Conservation (phyloP, 768 basidiomycete species). For the Phaeotremella fagi region DNA sequence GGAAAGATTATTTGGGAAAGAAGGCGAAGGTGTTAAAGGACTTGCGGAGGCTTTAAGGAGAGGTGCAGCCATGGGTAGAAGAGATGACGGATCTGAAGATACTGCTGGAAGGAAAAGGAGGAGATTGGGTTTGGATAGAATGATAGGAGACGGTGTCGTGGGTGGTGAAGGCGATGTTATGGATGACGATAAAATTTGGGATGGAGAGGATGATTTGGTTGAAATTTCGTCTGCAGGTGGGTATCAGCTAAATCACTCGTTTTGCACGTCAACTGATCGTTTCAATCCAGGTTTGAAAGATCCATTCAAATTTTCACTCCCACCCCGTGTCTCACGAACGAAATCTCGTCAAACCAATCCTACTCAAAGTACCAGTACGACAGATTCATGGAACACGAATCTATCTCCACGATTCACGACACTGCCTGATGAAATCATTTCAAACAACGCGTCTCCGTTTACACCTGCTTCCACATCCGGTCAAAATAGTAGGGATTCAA, state of each 20-base stretch:
- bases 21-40: slow-evolving; percentile 38
- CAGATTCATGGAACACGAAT: slow-evolving; percentile 12
- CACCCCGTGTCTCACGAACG: slow-evolving; percentile 1
- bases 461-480: slow-evolving; percentile 3
- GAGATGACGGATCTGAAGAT: slow-evolving; percentile 6
- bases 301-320: neutral
- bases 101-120: slow-evolving; percentile 24
- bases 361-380: slow-evolving; percentile 1
- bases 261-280: no score
- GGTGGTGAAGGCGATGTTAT: slow-evolving; percentile 1
- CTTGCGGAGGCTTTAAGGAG: slow-evolving; percentile 39
- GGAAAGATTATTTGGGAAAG: slow-evolving; percentile 72
- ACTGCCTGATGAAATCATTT: slow-evolving; percentile 30
- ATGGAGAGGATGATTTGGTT: slow-evolving; percentile 26
- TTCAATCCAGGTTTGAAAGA: neutral
- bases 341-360: slow-evolving; percentile 1
- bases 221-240: slow-evolving; percentile 32
- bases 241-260: slow-evolving; percentile 1
- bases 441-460: neutral
- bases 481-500: neutral
- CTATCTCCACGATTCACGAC: slow-evolving; percentile 33
- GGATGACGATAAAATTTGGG: slow-evolving; percentile 3
- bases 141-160: slow-evolving; percentile 40
- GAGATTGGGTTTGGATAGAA: slow-evolving; percentile 40
- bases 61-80: slow-evolving; percentile 25